Evolutionary conservation across 768 basidiomycete genomes (phyloP), one percentile per base, ranked within the genome.

Genomic region (Ramaria sp.): DNA sequence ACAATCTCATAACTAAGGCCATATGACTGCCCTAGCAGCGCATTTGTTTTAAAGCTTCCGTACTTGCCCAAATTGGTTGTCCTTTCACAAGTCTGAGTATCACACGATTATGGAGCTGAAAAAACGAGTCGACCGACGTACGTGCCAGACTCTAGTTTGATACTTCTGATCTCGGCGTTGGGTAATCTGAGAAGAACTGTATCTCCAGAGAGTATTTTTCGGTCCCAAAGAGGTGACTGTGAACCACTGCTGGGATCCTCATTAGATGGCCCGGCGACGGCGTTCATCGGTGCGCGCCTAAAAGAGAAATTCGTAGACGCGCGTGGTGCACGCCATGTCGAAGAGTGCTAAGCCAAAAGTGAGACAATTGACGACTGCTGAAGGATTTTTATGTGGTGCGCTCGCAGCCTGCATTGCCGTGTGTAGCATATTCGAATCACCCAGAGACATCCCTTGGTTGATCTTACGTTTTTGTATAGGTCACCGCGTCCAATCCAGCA

Each of bases 371-470:
- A 81, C 83, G 39, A 88, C 86, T 0, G 59, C 73, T 45, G 92
- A 94, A 67, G 80, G 87, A 39, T 99, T 99, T 64, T 44, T 88
- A 10, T 88, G 88, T 59, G 96, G 96, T 55, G 94, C 88, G 24
- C 65, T 93, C 50, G 96, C 96, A 50, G 96, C 93, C 56, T 90
- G 82, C 66, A 83, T 87, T 42, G 95, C 94, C 34, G 93, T 94
- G 59, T 62, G 81, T 72, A 16, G 13, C 4, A 28, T 50, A 54
- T 48, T 10, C 37, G n/a, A 48, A 41, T 41, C 38, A 45, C 13
- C 34, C 37, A 48, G 27, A 50, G n/a, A 27, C 56, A 52, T 52
- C 54, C 44, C 24, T 57, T 56, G 42, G 58, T 60, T 56, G 57
- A 44, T 50, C 34, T 13, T 59, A 25, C 36, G 36, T 18, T 34